Percentiles rank a stretch among this genome's conserved stretches.
These are phyloP conservation scores for Sporisorium exsertum DNA, from an alignment of 1,284 basidiomycete genomes.

Conservation along the genomic window DNA sequence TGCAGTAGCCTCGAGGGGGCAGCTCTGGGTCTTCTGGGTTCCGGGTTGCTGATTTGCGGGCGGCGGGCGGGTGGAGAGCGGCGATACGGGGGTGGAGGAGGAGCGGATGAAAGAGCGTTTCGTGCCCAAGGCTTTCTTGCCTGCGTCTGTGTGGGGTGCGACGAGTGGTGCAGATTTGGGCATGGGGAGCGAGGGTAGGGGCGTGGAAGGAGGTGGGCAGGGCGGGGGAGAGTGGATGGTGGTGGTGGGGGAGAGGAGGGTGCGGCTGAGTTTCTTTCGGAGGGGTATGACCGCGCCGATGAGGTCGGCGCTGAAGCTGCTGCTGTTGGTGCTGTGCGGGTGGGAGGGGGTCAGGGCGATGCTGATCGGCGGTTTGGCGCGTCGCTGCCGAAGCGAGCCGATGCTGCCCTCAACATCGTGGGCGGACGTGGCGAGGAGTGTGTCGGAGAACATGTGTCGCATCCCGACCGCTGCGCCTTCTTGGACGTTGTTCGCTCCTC, in stretches of 20 bases:
- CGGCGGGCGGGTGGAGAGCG: background rate
- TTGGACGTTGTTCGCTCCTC: background rate
- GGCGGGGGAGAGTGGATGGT: slow-evolving; percentile 26
- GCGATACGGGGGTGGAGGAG: slow-evolving; percentile 20
- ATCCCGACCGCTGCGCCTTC: background rate
- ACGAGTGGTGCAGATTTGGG: slow-evolving; percentile 10
- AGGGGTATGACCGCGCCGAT: background rate
- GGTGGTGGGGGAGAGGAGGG: slow-evolving; percentile 6
- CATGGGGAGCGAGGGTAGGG: slow-evolving; percentile 23
- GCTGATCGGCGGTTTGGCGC: slow-evolving; percentile 33
- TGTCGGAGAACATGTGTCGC: slow-evolving; percentile 25
- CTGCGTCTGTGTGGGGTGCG: background rate
- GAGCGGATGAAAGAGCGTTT: slow-evolving; percentile 19
- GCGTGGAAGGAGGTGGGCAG: slow-evolving; percentile 25
- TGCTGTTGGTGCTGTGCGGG: background rate
- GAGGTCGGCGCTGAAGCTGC: background rate
- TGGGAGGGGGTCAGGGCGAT: slow-evolving; percentile 6
- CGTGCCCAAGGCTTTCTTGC: background rate
- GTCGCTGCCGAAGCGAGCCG: slow-evolving; percentile 22
- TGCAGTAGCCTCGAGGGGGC: background rate
- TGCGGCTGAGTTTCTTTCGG: slow-evolving; percentile 1
- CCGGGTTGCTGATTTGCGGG: background rate
- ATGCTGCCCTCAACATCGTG: background rate
- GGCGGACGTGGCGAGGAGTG: background rate
- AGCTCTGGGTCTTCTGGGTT: slow-evolving; percentile 11